Percentiles rank a stretch among this genome's conserved stretches.
Conservation (phyloP, 176 grass and related monocot genomes). For the Ananas comosus region DNA sequence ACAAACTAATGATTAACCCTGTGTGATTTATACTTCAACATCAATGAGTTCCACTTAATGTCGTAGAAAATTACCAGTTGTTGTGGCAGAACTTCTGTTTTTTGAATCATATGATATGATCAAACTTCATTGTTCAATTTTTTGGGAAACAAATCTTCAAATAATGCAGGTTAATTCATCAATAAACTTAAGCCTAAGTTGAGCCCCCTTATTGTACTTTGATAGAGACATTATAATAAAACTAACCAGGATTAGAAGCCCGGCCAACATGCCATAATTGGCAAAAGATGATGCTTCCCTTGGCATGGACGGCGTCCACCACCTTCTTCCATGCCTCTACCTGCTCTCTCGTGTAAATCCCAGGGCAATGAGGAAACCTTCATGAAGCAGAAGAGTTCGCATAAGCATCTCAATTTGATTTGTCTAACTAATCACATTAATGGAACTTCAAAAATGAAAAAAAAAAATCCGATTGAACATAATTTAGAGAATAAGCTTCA, state of each 20-base stretch:
- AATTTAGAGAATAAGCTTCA: too few species aligned
- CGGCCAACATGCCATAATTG: conserved; percentile 95
- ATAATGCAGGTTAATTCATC: neutral
- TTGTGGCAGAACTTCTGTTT: too few species aligned
- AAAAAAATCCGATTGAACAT: neutral
- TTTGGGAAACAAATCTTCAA: neutral
- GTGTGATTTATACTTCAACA: too few species aligned
- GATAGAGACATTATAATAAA: neutral
- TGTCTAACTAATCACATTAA: too few species aligned
- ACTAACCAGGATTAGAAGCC: conserved; percentile 77
- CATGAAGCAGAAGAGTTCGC: conserved; percentile 3
- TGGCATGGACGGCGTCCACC: conserved; percentile 83
- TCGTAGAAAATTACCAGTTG: too few species aligned
- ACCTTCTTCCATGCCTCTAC: conserved; percentile 88
- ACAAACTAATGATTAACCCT: too few species aligned
- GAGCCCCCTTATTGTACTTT: conserved; percentile 7
- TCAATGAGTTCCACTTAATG: too few species aligned
- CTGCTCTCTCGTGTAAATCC: conserved; percentile 83
- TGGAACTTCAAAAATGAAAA: neutral
- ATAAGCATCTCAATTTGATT: conserved; percentile 5
- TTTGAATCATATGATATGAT: too few species aligned
- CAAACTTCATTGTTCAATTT: neutral
- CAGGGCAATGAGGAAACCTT: conserved; percentile 90
- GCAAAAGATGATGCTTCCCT: conserved; percentile 87
- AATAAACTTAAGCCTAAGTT: conserved; percentile 1